Evolutionary conservation across 495 filamentous ascomycete species (phyloP), one percentile per base, ranked within the genome.

Genomic region (Pseudomonodictys pantanalensis): DNA sequence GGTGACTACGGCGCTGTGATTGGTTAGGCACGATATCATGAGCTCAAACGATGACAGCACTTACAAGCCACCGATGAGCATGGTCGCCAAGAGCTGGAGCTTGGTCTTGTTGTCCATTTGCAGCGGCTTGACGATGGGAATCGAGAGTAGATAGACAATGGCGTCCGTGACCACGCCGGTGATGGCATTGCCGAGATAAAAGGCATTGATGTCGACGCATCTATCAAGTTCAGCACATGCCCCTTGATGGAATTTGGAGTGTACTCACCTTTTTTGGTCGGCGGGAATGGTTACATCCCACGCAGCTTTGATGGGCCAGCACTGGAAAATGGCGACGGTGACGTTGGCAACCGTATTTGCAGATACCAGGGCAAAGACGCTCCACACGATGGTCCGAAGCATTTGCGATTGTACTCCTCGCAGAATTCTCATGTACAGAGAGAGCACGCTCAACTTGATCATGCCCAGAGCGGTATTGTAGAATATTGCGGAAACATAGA

Each of bases 401-500:
- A 23, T 35, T 18, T 41, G 56, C 1, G 47, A 59, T 22, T 43
- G 35, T n/a, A 61, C 39, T 17, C 58, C 50, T 42, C 43, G 41
- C 1, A 54, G n/a, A 18, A 55, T 54, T 20, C 58, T 49, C 4
- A 20, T 28, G 33, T 60, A 60, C 25, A 60, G 25, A 1, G 58
- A 53, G 9, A 60, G 49, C 5, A 60, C 58, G 25, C 49, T 53
- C 6, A 60, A 23, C 48, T 60, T 60, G 17, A 60, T 53, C 38
- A 60, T 39, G 20, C 58, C 58, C 11, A 60, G 30, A 7, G 58
- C 38, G 12, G 49, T 55, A 25, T 60, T 60, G 49, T 60, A 60
- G 33, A 60, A 54, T 5, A 54, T 46, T 3, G 49, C 38, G 23
- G 39, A 54, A 2, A 60, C 41, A 25, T 32, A 54, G 12, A 60